These are phyloP conservation scores for Xanthoparmelia taractica DNA, from an alignment of 495 filamentous ascomycete genomes.

Conservation along the genomic window DNA sequence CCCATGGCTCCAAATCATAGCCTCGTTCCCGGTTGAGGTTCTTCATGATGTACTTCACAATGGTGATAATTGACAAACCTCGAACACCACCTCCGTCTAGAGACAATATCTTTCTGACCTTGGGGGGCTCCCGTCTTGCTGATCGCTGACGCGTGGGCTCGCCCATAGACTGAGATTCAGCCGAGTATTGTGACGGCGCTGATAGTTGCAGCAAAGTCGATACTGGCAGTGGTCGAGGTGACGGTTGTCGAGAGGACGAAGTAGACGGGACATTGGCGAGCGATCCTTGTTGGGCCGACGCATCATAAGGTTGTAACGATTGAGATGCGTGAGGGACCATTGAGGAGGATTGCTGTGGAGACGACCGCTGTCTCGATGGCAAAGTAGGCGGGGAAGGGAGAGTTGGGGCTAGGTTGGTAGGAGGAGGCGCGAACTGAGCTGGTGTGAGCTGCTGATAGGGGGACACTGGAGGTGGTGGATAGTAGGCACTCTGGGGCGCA, in stretches of 20 bases:
- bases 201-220: background rate
- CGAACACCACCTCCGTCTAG: slow-evolving; percentile 40
- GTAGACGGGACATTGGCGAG: background rate
- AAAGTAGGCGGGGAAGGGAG: background rate
- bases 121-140: slow-evolving; percentile 1
- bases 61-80: slow-evolving; percentile 39
- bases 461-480: background rate
- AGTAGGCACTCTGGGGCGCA: background rate
- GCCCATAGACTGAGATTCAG: background rate
- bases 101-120: slow-evolving; percentile 10
- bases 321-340: background rate
- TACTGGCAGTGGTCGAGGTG: background rate
- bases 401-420: background rate
- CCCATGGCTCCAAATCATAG: slow-evolving; percentile 33
- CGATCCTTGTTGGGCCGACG: background rate
- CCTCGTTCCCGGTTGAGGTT: slow-evolving; percentile 30
- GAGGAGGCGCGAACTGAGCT: background rate
- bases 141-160: background rate
- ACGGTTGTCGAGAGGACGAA: background rate
- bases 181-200: background rate
- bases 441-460: background rate
- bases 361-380: background rate
- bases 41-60: slow-evolving; percentile 27
- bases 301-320: background rate
- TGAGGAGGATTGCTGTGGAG: background rate